These are phyloP conservation scores for Miamiensis avidus DNA, from an alignment of 169 alveolate species.

Conservation along the genomic window DNA sequence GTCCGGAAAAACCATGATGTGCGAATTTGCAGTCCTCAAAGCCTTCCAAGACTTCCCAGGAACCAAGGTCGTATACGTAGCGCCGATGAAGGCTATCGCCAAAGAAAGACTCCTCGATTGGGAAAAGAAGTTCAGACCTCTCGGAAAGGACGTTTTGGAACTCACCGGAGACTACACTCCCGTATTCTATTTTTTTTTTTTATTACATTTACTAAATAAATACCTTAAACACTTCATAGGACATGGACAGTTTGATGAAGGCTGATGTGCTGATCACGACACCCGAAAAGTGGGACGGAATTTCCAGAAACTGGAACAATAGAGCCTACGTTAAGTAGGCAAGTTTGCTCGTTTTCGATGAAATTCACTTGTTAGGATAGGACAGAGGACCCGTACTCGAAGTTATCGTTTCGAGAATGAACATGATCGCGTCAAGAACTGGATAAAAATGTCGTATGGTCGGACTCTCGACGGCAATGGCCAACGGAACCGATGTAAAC, in stretches of 20 bases:
- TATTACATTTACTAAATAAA: no score
- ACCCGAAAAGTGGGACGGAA: conserved; percentile 99
- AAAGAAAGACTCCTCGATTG: conserved; percentile 91
- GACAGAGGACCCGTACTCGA: conserved; percentile 98
- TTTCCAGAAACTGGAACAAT: conserved; percentile 97
- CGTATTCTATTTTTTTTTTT: background rate
- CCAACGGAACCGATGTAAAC: conserved; percentile 93
- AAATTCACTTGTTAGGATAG: conserved; percentile 97
- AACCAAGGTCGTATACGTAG: conserved; percentile 72
- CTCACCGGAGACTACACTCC: conserved; percentile 97
- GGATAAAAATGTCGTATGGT: conserved; percentile 91
- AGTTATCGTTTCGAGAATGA: conserved; percentile 96
- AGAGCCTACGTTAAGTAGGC: conserved; percentile 92
- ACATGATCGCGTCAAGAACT: conserved; percentile 90
- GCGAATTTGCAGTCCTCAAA: conserved; percentile 96
- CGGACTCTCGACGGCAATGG: conserved; percentile 98
- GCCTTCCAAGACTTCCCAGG: conserved; percentile 81
- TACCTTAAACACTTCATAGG: no score
- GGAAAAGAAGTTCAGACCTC: conserved; percentile 83
- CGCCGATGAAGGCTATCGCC: conserved; percentile 89
- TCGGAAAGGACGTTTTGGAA: conserved; percentile 93
- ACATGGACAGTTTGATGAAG: conserved; percentile 77
- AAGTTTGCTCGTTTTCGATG: conserved; percentile 97
- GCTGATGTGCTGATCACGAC: conserved; percentile 97
- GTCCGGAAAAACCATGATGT: conserved; percentile 97